Conservation (phyloP, 352 stramenopile species). For the Phytophthora niederhauseri region DNA sequence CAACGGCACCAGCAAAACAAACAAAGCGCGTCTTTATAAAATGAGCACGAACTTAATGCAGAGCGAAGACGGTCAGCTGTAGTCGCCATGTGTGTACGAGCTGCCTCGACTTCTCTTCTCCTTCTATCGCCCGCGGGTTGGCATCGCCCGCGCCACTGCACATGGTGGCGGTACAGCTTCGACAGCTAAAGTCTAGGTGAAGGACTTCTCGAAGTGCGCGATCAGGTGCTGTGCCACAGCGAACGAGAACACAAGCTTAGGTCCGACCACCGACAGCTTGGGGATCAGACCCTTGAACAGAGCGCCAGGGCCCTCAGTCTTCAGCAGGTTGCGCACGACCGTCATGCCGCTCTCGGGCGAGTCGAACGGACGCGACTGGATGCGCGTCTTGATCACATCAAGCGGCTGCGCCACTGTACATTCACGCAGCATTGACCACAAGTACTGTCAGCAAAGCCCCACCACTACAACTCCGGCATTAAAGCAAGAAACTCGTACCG, state of each 20-base stretch:
- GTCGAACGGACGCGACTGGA: constrained; percentile 95
- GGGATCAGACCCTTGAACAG: constrained; percentile 97
- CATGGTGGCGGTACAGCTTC: constrained; percentile 6
- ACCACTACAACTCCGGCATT: too few relatives aligned
- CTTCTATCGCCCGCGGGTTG: constrained; percentile 15
- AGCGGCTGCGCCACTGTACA: constrained; percentile 88
- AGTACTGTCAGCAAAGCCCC: constrained; percentile 2
- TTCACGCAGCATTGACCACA: constrained; percentile 8
- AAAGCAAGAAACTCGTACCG: too few relatives aligned
- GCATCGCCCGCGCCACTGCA: constrained; percentile 17
- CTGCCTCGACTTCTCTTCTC: constrained; percentile 11
- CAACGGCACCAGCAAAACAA: not conserved
- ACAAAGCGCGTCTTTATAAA: constrained; percentile 6
- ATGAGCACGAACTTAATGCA: constrained; percentile 4
- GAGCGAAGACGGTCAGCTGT: constrained; percentile 25
- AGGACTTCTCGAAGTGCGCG: constrained; percentile 92
- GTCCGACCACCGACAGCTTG: constrained; percentile 95
- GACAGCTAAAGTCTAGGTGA: constrained; percentile 28
- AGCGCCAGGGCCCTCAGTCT: constrained; percentile 90
- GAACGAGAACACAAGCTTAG: constrained; percentile 97
- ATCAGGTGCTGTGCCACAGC: constrained; percentile 96
- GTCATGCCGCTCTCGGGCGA: constrained; percentile 91
- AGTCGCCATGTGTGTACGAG: not conserved
- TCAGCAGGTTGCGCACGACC: constrained; percentile 93
- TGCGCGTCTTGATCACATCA: constrained; percentile 97